Evolutionary conservation across 345 rosid species (phyloP), one percentile per base, ranked within the genome.

Genomic region (sweet orange (Citrus sinensis)): DNA sequence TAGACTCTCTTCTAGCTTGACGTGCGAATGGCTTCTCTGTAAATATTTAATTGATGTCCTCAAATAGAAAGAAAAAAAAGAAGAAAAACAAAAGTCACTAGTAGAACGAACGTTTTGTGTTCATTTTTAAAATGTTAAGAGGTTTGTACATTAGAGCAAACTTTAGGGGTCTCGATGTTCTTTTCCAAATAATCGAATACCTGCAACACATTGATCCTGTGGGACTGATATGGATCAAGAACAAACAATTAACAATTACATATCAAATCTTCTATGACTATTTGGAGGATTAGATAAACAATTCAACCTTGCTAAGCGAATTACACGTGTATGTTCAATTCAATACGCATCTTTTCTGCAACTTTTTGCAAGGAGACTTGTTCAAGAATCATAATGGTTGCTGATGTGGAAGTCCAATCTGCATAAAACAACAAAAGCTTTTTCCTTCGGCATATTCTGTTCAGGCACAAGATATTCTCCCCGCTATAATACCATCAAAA

Each of bases 371-470:
- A n/a, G 29, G 49, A 7, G 51, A 20, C 32, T 46, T 46, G 51
- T 46, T 46, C 51, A 46, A 54, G 17, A 19, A 34, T 73, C 49
- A 49, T 64, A 30, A 63, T 75, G 70, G 42, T 22, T 20, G 78
- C 71, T 65, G 61, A 29, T 54, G 61, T 75, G 70, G 32, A 49
- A 65, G 27, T 49, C 78, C 71, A 65, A n/a, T 65, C 32, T 29
- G 71, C 37, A 60, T 25, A 13, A 51, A 29, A 10, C 49, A 46
- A 51, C 42, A 30, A 6, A 51, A 76, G 49, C 63, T 51, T 6
- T 39, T 39, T 29, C 13, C 63, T 49, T 64, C 14, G 7, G 78
- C 71, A 49, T 75, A 64, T 75, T 65, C 71, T 24, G 54, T 22
- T 17, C 20, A 32, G 32, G n/a, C 22, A 11, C 3, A 75, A 46